Conservation (phyloP, 208 protist genomes). For the Leptomonas pyrrhocoris region DNA sequence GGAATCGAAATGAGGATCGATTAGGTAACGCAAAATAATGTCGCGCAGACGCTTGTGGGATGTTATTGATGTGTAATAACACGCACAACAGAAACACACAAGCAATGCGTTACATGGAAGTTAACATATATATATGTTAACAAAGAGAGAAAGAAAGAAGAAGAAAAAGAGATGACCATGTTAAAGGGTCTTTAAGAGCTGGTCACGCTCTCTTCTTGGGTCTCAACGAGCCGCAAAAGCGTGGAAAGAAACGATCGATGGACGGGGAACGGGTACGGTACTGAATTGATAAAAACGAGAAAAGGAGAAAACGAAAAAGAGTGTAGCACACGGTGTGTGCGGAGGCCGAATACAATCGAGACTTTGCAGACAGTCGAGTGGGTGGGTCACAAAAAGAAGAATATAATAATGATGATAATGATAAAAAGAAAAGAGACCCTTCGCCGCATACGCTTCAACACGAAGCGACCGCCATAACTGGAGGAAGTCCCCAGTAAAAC, state of each 20-base stretch:
- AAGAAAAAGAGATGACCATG: not conserved
- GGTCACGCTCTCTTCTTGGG: not conserved
- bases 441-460: not conserved
- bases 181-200: not conserved
- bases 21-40: not conserved
- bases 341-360: not conserved
- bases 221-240: not conserved
- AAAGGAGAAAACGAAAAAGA: conserved; percentile 9
- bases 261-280: not conserved
- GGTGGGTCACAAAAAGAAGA: not conserved
- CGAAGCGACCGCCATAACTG: not conserved
- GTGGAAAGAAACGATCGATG: not conserved
- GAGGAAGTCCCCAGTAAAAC: not conserved
- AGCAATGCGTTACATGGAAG: not conserved
- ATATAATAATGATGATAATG: not conserved
- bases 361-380: not conserved
- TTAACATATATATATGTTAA: not conserved
- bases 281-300: not conserved
- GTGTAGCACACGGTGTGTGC: not conserved
- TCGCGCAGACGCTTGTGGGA: not conserved
- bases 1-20: not conserved
- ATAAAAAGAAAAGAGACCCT: too few relatives aligned
- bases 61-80: not conserved
- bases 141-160: not conserved
- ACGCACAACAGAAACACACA: not conserved